These are phyloP conservation scores for Diplodia seriata DNA, from an alignment of 2,329 filamentous ascomycete species.

Conservation along the genomic window DNA sequence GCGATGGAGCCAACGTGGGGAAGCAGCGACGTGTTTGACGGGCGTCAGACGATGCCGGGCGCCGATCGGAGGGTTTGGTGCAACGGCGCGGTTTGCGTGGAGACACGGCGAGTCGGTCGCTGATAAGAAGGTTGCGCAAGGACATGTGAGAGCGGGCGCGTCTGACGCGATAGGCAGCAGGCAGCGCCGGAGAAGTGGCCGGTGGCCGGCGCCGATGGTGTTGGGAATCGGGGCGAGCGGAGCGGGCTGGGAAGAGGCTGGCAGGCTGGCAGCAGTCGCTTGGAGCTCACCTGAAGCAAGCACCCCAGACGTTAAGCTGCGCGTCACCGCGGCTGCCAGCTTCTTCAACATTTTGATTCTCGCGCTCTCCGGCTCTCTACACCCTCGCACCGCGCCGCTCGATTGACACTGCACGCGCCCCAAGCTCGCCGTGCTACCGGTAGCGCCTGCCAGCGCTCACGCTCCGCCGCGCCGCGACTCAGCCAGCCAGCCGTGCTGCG, in stretches of 20 bases:
- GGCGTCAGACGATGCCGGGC: slow-evolving; percentile 10
- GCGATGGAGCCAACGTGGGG: slow-evolving; percentile 1
- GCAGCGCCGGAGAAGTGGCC: neutral
- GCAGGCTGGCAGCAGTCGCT: neutral
- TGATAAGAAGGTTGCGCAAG: slow-evolving; percentile 26
- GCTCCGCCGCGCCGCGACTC: slow-evolving; percentile 18
- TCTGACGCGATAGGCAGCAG: slow-evolving; percentile 20
- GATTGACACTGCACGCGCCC: slow-evolving; percentile 27
- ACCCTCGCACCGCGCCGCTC: neutral
- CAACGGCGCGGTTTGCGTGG: slow-evolving; percentile 4
- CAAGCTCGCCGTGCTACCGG: slow-evolving; percentile 1
- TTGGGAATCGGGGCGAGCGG: neutral
- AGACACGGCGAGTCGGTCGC: slow-evolving; percentile 12
- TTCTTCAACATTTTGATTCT: neutral
- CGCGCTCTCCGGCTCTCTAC: neutral
- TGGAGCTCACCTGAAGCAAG: slow-evolving; percentile 2
- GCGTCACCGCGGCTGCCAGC: no score
- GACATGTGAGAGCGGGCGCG: slow-evolving; percentile 4
- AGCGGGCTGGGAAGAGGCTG: slow-evolving; percentile 25
- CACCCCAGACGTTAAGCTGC: neutral
- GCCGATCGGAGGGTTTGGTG: neutral
- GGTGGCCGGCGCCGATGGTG: neutral
- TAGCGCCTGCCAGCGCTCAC: slow-evolving; percentile 13
- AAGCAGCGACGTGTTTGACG: slow-evolving; percentile 20
- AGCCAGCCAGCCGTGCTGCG: slow-evolving; percentile 6